These are phyloP conservation scores for Botrytis fragariae DNA, from an alignment of 2,329 filamentous ascomycete species.

Conservation along the genomic window DNA sequence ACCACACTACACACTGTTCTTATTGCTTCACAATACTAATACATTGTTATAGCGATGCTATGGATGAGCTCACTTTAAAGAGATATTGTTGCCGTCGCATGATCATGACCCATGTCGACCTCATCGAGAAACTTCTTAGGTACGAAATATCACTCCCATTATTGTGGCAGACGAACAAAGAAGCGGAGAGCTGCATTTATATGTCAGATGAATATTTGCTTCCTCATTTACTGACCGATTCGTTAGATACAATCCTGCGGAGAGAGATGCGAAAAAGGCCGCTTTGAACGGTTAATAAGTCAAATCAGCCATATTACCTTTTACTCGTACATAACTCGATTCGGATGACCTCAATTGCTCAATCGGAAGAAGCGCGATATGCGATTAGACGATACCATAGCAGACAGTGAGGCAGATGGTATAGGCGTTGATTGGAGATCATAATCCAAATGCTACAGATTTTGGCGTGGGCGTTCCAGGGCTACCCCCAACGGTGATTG, in stretches of 20 bases:
- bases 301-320: conserved; percentile 22
- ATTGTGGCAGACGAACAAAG: not conserved
- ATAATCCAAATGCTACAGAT: conserved; percentile 13
- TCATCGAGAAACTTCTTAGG: conserved; percentile 98
- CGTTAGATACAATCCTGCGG: conserved; percentile 48
- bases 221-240: conserved; percentile 24
- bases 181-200: not conserved
- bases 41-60: conserved; percentile 68
- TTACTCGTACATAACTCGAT: conserved; percentile 18
- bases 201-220: conserved; percentile 16
- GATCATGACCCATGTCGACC: conserved; percentile 98
- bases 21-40: conserved; percentile 22
- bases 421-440: conserved; percentile 30
- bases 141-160: conserved; percentile 44
- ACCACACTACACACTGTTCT: conserved; percentile 21
- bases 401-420: not conserved
- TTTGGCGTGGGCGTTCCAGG: conserved; percentile 19
- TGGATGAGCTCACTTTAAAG: conserved; percentile 90
- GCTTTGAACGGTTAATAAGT: conserved; percentile 29
- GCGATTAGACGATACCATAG: conserved; percentile 3
- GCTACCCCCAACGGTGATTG: conserved; percentile 10
- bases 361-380: not conserved
- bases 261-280: conserved; percentile 46
- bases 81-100: conserved; percentile 98
- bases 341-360: not conserved